phyloP scores from a whole-genome alignment of 2,329 filamentous ascomycete genomes.

The Colletotrichum sp. region DNA sequence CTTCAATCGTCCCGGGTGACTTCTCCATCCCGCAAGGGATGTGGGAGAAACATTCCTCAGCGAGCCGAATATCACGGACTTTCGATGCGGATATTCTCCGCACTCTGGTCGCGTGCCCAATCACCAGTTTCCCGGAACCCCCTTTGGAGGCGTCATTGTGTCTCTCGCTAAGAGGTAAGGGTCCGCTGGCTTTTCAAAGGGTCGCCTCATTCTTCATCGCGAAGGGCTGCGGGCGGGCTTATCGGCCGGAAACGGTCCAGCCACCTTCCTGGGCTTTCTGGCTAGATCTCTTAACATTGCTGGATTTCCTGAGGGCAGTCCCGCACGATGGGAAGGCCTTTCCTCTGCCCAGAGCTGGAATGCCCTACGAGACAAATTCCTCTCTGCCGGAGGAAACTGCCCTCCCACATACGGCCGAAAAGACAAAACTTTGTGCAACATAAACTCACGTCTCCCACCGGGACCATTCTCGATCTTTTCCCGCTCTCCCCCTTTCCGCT shows the following conservation, averaged over 20 bases:
- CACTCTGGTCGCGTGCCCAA: not conserved
- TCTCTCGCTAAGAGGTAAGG: not conserved
- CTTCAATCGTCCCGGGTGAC: not conserved
- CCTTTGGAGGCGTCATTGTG: not conserved
- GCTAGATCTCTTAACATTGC: not conserved
- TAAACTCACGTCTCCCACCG: not conserved
- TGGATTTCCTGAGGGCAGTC: not conserved
- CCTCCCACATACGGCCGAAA: not conserved
- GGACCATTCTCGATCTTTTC: not conserved
- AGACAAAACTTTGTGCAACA: not conserved
- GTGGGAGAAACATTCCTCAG: not conserved
- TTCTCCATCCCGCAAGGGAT: not conserved
- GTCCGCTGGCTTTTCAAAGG: not conserved
- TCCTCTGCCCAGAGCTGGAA: not conserved
- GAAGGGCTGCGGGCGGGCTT: not conserved
- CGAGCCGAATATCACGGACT: not conserved
- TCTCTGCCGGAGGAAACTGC: not conserved
- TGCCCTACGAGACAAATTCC: not conserved
- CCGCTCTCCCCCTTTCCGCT: not conserved
- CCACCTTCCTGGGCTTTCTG: not conserved
- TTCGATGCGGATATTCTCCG: not conserved
- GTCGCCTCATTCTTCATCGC: not conserved
- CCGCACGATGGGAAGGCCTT: not conserved
- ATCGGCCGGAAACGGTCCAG: not conserved
- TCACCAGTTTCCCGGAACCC: not conserved